phyloP scores from a whole-genome alignment of 352 stramenopile species.

The Globisporangium emineosum region DNA sequence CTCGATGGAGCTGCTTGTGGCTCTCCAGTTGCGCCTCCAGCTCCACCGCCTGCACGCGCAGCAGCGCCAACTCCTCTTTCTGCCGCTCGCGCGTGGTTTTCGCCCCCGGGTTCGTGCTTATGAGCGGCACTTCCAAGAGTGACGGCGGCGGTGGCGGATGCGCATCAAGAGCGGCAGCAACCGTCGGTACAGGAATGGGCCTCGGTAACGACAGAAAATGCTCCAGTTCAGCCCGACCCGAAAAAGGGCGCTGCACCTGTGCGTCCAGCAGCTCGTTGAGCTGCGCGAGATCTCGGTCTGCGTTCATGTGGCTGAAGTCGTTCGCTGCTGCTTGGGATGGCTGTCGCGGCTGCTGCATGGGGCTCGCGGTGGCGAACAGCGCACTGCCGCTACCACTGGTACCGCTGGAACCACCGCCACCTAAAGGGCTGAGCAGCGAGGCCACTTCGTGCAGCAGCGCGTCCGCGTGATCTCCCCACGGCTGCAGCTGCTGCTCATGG shows the following conservation, averaged over 20 bases:
- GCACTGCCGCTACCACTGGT: neutral
- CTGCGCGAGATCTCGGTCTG: constrained; percentile 5
- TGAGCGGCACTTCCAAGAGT: neutral
- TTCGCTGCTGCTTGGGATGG: neutral
- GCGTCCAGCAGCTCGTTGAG: constrained; percentile 11
- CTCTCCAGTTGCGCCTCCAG: constrained; percentile 5
- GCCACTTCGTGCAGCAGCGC: constrained; percentile 8
- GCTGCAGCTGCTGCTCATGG: neutral
- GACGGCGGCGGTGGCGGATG: neutral
- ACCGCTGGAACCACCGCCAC: neutral
- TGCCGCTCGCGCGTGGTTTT: constrained; percentile 17
- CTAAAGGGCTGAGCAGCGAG: constrained; percentile 3
- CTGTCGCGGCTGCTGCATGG: neutral
- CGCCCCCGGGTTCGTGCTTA: neutral
- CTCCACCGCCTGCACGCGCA: constrained; percentile 4
- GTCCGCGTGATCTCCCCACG: constrained; percentile 4
- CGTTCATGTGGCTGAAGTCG: neutral
- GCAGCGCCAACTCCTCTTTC: constrained; percentile 4
- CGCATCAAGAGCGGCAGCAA: neutral
- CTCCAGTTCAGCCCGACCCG: neutral
- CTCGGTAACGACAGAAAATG: neutral
- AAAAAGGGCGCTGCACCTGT: neutral
- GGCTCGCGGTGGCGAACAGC: neutral
- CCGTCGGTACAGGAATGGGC: neutral
- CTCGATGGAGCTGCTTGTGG: constrained; percentile 7